These are phyloP conservation scores for Plasmodium inui DNA, from an alignment of 169 alveolate genomes.

Conservation along the genomic window DNA sequence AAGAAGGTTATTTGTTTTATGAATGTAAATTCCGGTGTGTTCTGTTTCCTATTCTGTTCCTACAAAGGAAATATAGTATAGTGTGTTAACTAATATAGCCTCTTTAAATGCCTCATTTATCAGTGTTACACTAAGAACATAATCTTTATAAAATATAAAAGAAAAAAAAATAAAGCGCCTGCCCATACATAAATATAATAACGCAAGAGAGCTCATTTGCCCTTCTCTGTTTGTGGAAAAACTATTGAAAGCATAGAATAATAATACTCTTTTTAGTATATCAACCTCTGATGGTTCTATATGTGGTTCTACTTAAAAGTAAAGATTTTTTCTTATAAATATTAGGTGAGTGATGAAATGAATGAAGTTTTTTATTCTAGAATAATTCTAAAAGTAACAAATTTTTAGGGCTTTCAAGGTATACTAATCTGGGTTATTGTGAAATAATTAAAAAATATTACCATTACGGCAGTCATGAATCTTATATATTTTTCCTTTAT, in stretches of 20 bases:
- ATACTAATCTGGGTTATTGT: neutral
- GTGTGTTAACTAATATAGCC: neutral
- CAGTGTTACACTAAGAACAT: neutral
- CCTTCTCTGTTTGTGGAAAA: neutral
- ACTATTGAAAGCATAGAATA: constrained; percentile 4
- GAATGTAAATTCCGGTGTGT: neutral
- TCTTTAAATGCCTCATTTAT: neutral
- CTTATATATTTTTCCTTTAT: neutral
- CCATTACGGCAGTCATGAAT: neutral
- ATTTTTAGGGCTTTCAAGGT: neutral
- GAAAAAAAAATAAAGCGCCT: neutral
- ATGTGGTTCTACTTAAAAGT: neutral
- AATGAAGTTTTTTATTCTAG: neutral
- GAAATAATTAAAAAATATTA: neutral
- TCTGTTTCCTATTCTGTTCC: neutral
- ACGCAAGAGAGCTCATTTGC: neutral
- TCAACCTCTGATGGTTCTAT: neutral
- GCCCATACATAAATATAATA: neutral
- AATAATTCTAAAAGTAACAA: neutral
- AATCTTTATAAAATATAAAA: neutral
- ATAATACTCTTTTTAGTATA: neutral
- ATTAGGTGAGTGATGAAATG: neutral
- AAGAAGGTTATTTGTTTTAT: neutral
- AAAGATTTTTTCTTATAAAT: neutral
- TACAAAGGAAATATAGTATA: neutral